These are phyloP conservation scores for Ballota nigra DNA, from an alignment of 257 asterid species.

Conservation along the genomic window DNA sequence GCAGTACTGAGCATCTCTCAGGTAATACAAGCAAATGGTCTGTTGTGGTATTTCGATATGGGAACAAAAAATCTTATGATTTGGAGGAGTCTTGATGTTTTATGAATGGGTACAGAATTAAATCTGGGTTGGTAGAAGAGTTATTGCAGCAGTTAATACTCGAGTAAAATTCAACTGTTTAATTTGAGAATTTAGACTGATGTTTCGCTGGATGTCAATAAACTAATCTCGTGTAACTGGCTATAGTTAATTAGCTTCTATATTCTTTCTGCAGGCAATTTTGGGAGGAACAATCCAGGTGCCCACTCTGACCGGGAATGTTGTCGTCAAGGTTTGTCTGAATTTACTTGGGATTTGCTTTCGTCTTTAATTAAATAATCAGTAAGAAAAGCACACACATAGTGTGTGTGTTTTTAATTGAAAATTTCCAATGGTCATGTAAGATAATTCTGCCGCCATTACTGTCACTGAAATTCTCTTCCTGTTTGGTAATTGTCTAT, in stretches of 20 bases:
- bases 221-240: slow-evolving; percentile 16
- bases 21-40: slow-evolving; percentile 37
- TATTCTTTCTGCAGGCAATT: slow-evolving; percentile 67
- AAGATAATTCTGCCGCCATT: neutral
- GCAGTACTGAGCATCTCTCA: slow-evolving; percentile 75
- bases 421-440: neutral
- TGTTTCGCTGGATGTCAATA: slow-evolving; percentile 3
- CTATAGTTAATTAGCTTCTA: slow-evolving; percentile 11
- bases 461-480: neutral
- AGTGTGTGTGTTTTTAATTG: neutral
- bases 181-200: neutral
- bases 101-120: neutral
- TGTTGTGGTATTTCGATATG: neutral
- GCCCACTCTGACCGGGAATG: slow-evolving; percentile 89
- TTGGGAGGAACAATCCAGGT: slow-evolving; percentile 92
- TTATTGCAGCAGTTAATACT: slow-evolving; percentile 13
- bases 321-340: slow-evolving; percentile 76
- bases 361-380: neutral
- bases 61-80: slow-evolving; percentile 12
- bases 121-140: slow-evolving; percentile 10
- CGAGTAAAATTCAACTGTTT: neutral
- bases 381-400: neutral
- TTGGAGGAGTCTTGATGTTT: neutral
- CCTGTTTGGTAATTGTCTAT: slow-evolving; percentile 19
- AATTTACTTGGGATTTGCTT: slow-evolving; percentile 11